phyloP scores from a whole-genome alignment of 495 filamentous ascomycete genomes.

The Annulohypoxylon stygium region DNA sequence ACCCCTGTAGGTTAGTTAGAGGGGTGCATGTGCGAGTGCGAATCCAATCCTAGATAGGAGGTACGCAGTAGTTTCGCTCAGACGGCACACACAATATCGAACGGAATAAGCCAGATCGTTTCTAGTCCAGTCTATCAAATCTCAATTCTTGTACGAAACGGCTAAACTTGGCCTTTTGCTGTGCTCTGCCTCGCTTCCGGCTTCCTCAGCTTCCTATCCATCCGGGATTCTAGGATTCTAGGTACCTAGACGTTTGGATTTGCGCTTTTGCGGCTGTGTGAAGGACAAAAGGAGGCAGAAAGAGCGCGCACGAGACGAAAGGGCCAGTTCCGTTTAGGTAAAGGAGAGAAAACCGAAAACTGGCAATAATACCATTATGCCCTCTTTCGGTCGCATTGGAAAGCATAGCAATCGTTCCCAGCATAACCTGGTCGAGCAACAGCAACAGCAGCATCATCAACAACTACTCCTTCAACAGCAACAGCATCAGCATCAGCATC shows the following conservation, averaged over 20 bases:
- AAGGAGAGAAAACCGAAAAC: constrained; percentile 23
- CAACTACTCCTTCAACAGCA: constrained; percentile 50
- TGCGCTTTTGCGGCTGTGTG: constrained; percentile 26
- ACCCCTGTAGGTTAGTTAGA: constrained; percentile 41
- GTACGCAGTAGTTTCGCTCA: constrained; percentile 31
- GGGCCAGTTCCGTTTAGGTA: constrained; percentile 29
- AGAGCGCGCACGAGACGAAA: constrained; percentile 24
- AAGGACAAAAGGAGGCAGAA: constrained; percentile 33
- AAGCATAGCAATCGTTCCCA: constrained; percentile 64
- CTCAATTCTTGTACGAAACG: constrained; percentile 25
- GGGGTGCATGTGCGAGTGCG: constrained; percentile 44
- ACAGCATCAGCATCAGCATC: constrained; percentile 46
- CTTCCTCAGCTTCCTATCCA: constrained; percentile 25
- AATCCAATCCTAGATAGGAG: constrained; percentile 24
- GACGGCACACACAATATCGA: constrained; percentile 30
- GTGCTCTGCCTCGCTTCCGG: constrained; percentile 40
- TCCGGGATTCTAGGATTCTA: neutral
- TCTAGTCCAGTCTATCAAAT: constrained; percentile 34
- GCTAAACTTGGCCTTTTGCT: constrained; percentile 30
- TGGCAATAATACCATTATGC: constrained; percentile 56
- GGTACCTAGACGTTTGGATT: constrained; percentile 8
- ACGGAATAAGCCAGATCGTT: constrained; percentile 47
- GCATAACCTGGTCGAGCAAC: constrained; percentile 62
- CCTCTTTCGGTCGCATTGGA: constrained; percentile 61
- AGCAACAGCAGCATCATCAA: constrained; percentile 51